A percentile compares a stretch with the other conserved stretches of the same genome.
These are phyloP conservation scores for Curvularia sp. DNA, from an alignment of 2,329 filamentous ascomycete species.

Conservation along the genomic window DNA sequence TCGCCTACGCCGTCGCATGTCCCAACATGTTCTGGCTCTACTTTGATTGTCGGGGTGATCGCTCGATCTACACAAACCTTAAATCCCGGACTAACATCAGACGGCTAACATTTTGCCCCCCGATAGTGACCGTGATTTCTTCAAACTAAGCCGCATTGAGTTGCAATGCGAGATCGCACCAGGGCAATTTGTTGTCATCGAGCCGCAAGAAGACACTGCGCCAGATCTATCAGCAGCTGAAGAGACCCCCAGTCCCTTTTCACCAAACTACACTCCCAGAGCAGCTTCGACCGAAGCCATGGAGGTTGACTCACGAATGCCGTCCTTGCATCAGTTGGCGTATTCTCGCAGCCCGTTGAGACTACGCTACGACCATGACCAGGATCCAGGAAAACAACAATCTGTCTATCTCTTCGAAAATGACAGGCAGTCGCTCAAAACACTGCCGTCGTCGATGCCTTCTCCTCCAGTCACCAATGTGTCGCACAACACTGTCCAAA, in stretches of 20 bases:
- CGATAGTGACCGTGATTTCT: constrained; percentile 48
- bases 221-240: constrained; percentile 31
- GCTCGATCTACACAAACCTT: neutral
- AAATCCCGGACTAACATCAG: neutral
- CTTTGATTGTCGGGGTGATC: neutral
- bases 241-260: constrained; percentile 28
- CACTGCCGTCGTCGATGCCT: constrained; percentile 25
- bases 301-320: constrained; percentile 42
- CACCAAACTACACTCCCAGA: constrained; percentile 15
- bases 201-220: constrained; percentile 35
- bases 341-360: constrained; percentile 23
- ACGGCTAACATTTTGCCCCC: constrained; percentile 13
- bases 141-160: constrained; percentile 51
- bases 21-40: neutral
- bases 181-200: constrained; percentile 33
- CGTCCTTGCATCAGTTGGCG: constrained; percentile 26
- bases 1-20: too few relatives aligned
- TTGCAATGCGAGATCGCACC: constrained; percentile 47
- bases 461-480: constrained; percentile 27
- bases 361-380: constrained; percentile 27
- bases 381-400: constrained; percentile 27
- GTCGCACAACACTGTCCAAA: constrained; percentile 24
- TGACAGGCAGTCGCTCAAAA: constrained; percentile 26
- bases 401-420: constrained; percentile 30
- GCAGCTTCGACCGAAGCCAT: constrained; percentile 28